A percentile compares a stretch with the other conserved stretches of the same genome.
These are phyloP conservation scores for Exophiala xenobiotica DNA, from an alignment of 2,329 filamentous ascomycete genomes.

Conservation along the genomic window DNA sequence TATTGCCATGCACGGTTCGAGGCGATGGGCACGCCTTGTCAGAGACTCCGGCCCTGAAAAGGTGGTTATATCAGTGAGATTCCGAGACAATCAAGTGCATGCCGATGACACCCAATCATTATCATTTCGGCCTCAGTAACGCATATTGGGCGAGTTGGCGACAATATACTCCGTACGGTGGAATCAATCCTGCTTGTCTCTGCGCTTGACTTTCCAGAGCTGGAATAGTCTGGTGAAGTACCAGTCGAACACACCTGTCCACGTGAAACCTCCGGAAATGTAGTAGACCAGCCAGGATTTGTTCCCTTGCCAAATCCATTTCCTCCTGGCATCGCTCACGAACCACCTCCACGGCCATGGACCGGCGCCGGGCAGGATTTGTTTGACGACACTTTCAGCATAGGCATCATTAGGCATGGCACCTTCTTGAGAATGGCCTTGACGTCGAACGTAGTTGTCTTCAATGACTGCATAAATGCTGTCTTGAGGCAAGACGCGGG, in stretches of 20 bases:
- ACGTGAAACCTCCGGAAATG: slow-evolving; percentile 21
- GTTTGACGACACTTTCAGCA: slow-evolving; percentile 26
- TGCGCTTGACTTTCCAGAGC: slow-evolving; percentile 18
- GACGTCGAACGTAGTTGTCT: slow-evolving; percentile 20
- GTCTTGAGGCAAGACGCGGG: slow-evolving; percentile 17
- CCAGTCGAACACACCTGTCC: slow-evolving; percentile 23
- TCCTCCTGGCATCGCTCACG: slow-evolving; percentile 23
- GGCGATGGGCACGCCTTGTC: too few species aligned
- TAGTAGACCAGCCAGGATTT: slow-evolving; percentile 26
- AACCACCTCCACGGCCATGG: slow-evolving; percentile 29
- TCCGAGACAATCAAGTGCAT: too few species aligned
- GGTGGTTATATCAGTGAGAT: too few species aligned
- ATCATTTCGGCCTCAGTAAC: too few species aligned
- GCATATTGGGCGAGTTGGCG: background rate
- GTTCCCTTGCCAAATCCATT: slow-evolving; percentile 28
- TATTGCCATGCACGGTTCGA: too few species aligned
- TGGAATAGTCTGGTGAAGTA: slow-evolving; percentile 21
- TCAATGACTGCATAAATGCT: slow-evolving; percentile 23
- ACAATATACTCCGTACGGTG: background rate
- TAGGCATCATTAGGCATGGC: slow-evolving; percentile 25
- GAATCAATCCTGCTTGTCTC: slow-evolving; percentile 1
- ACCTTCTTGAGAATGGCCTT: slow-evolving; percentile 25
- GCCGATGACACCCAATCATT: too few species aligned
- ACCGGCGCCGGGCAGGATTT: slow-evolving; percentile 26
- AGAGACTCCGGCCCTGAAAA: too few species aligned